phyloP scores from a whole-genome alignment of 257 asterid genomes.

The Solanum habrochaites region DNA sequence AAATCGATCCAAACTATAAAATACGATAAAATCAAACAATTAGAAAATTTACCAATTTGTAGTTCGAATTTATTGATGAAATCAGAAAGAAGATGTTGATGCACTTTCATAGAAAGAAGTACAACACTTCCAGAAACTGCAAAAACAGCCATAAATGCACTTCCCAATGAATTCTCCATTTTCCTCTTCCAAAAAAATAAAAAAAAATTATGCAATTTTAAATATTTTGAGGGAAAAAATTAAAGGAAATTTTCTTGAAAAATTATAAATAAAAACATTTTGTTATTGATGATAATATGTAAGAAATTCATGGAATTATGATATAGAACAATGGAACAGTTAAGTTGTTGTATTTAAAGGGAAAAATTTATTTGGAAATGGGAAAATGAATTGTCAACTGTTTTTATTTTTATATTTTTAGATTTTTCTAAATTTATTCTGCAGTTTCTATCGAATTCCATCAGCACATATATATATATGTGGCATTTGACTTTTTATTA shows the following conservation, averaged over 20 bases:
- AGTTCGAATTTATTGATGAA: conserved; percentile 69
- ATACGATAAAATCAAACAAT: background rate
- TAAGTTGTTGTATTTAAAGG: background rate
- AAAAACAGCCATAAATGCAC: conserved; percentile 69
- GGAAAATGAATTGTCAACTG: background rate
- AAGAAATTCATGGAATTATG: background rate
- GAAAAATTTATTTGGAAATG: background rate
- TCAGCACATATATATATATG: background rate
- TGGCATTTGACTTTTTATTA: background rate
- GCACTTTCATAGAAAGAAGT: conserved; percentile 64
- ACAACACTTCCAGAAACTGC: conserved; percentile 88
- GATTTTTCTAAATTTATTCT: background rate
- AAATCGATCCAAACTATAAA: background rate
- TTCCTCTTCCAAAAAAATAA: background rate
- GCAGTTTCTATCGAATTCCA: background rate
- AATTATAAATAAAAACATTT: background rate
- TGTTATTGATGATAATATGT: background rate
- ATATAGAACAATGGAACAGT: background rate
- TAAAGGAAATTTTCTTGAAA: background rate
- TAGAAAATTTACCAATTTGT: conserved; percentile 19
- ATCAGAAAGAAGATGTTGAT: conserved; percentile 71
- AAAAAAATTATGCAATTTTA: background rate
- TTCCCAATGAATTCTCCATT: conserved; percentile 49
- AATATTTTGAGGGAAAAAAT: background rate
- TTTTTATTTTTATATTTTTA: background rate